Base-by-base conservation (phyloP, 1,284 basidiomycete species). In the Austroboletus niveus region DNA sequence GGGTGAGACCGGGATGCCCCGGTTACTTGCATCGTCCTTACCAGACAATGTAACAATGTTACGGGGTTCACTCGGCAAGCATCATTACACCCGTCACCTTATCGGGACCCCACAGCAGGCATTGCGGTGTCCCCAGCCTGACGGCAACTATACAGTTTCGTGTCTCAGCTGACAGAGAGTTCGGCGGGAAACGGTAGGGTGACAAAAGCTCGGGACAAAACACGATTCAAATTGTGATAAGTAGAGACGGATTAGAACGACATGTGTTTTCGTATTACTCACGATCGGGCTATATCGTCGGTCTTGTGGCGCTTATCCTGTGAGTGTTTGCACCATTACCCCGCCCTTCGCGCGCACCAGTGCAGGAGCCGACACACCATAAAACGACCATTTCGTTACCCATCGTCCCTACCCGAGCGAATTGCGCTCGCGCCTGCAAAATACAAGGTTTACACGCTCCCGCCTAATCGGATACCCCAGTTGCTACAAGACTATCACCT, bases 281-380 rank as follows among this genome's bases (percentile, higher is more conserved):
- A 49, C 43, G 30, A 46, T 48, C 48, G 38, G 39, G 46, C 14
- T 29, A 50, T 32, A 3, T 29, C 24, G 27, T 44, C 10, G 24
- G 5, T 3, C 32, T 49, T 45, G 40, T 12, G 42, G 29, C 27
- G 30, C 43, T 35, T 54, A 45, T 29, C 43, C 36, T 32, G 43
- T 42, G 22, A 41, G 54, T 44, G 45, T 12, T 48, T 48, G 52
- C 38, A 41, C 34, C 39, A 47, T 44, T 45, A 51, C 43, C 42
- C 46, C 57, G 50, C 43, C 52, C 24, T 65, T 38, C 8, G 32
- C 47, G 43, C 53, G 52, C 61, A 53, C 53, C 50, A 15, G 61
- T 61, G 53, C 52, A 45, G 39, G 24, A 44, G n/a, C 17, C 24
- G 8, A 36, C 20, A 5, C 27, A 10, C 38, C 40, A 52, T 52